Evolutionary conservation across 371 early-diverging fungal species (phyloP).

Genomic region (Actinomortierella wolfii): DNA sequence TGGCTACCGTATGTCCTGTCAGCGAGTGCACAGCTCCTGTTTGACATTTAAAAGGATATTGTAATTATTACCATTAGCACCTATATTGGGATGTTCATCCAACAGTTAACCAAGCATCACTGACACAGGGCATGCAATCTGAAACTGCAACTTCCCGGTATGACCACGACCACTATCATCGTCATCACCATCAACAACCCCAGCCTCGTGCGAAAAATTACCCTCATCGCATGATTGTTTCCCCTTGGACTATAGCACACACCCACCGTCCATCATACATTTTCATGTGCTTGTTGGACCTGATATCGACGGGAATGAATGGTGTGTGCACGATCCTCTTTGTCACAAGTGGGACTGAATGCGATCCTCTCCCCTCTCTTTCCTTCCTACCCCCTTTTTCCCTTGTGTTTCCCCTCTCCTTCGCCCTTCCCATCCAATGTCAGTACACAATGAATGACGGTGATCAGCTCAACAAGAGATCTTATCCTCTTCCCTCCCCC

Average conservation of each 20-base stretch:
- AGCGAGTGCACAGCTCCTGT: conserved; percentile 93
- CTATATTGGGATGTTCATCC: no score
- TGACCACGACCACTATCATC: background rate
- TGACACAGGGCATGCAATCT: background rate
- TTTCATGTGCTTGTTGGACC: background rate
- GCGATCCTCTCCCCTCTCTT: background rate
- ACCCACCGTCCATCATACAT: background rate
- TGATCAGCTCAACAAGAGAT: background rate
- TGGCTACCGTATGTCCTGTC: conserved; percentile 94
- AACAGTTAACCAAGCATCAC: background rate
- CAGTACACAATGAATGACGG: background rate
- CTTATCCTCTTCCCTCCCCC: no score
- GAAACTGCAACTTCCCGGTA: background rate
- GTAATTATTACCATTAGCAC: no score
- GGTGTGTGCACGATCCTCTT: no score
- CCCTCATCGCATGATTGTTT: no score
- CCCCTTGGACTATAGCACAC: no score
- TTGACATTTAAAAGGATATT: no score
- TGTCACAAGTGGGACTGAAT: background rate
- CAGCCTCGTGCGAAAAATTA: no score
- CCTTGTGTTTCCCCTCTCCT: background rate
- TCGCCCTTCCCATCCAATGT: background rate
- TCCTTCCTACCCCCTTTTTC: background rate
- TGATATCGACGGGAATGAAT: no score
- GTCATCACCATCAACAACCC: background rate